Base-by-base conservation (phyloP, 495 filamentous ascomycete species). In the Aspergillus funiculosus region DNA sequence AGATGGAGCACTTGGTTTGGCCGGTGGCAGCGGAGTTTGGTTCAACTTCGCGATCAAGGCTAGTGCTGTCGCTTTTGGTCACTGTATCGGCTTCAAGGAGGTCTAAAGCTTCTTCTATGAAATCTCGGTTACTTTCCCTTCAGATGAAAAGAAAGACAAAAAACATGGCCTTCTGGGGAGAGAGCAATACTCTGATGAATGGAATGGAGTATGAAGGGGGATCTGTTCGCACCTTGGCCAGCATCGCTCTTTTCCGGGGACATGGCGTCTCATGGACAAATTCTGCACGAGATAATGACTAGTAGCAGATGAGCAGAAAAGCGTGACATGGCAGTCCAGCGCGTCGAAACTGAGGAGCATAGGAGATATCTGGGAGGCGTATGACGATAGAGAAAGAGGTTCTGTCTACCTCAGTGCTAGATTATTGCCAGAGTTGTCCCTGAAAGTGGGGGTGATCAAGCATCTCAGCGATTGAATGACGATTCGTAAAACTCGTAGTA, bases 1-100 rank as follows among this genome's bases (percentile, higher is more conserved):
- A 80, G 22, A 72, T 62, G 4, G 66, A 63, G 45, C 77, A 80
- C 61, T 69, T 62, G 1, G 59, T 56, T 35, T 63, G 64, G 9
- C 59, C 56, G 9, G 44, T 18, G 39, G 37, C 39, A 5, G 47
- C 32, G 1, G 57, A 39, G 25, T 25, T 32, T 10, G 52, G 20
- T 22, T 59, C 48, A 21, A 52, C 48, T 19, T 46, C 52, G 34
- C 48, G 57, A 15, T 66, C 59, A 25, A 47, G 48, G 43, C 45
- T 39, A 46, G 49, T 51, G 36, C 38, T 27, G 11, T 50, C 53
- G 38, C 36, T 48, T 25, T 43, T 51, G 3, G 46, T 24, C 11
- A 30, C 24, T 13, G 35, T 32, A 4, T 54, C 44, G 20, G 39
- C 24, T 25, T 60, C 53, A 52, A 30, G 53, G 48, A 21, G 53